phyloP scores from a whole-genome alignment of 192 early-diverging fungal species.

The Coemansia sp. region DNA sequence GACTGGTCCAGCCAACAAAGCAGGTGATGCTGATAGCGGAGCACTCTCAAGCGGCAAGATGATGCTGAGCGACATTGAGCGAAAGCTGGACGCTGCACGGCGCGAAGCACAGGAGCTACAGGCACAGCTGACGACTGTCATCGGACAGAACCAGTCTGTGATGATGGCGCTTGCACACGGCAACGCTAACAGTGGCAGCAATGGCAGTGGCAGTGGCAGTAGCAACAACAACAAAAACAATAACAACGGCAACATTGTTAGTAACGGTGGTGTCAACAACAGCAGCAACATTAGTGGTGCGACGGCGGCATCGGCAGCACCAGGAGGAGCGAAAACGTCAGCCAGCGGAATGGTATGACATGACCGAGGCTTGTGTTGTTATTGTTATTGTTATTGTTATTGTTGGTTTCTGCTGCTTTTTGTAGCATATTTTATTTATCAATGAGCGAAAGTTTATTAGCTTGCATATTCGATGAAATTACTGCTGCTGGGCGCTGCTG shows the following conservation, averaged over 20 bases:
- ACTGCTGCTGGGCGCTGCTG: no score
- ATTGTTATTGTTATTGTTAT: conserved; percentile 9
- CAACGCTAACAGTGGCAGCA: conserved; percentile 11
- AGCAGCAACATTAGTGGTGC: not conserved
- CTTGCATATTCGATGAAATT: no score
- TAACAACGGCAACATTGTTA: not conserved
- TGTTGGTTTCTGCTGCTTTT: not conserved
- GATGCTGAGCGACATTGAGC: conserved; percentile 51
- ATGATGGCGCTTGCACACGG: conserved; percentile 40
- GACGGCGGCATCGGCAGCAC: no score
- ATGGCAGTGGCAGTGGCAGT: not conserved
- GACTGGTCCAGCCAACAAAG: not conserved
- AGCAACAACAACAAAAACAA: not conserved
- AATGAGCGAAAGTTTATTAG: no score
- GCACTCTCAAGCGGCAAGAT: conserved; percentile 19
- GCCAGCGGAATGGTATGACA: not conserved
- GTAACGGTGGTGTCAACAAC: conserved; percentile 1
- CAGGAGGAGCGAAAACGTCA: no score
- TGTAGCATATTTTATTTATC: no score
- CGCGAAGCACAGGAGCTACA: conserved; percentile 46
- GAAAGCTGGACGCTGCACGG: conserved; percentile 32
- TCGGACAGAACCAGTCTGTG: conserved; percentile 46
- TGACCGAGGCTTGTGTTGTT: not conserved
- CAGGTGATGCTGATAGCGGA: not conserved
- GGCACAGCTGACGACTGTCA: conserved; percentile 49